A percentile compares a stretch with the other conserved stretches of the same genome.
Evolutionary conservation across 805 yeast genomes (phyloP).

Genomic region (Candida chauliodis): DNA sequence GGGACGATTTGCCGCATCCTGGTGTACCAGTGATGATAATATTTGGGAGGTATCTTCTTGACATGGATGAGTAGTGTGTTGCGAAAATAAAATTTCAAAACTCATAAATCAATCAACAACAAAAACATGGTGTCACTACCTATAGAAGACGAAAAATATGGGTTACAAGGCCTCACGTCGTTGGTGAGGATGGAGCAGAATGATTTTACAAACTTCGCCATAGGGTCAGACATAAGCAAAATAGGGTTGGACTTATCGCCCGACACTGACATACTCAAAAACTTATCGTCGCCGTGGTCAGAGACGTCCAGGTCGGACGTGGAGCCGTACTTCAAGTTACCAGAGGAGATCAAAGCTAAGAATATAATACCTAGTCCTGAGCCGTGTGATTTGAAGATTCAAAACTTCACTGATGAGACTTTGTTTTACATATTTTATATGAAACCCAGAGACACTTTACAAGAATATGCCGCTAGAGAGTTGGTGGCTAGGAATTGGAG

Average conservation of each 20-base stretch:
- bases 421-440: slow-evolving; percentile 90
- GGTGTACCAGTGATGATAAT: slow-evolving; percentile 95
- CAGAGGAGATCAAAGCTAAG: slow-evolving; percentile 38
- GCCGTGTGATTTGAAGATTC: slow-evolving; percentile 48
- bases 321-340: slow-evolving; percentile 74
- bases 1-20: slow-evolving; percentile 83
- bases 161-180: slow-evolving; percentile 60
- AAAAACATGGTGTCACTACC: slow-evolving; percentile 15
- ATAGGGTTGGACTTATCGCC: slow-evolving; percentile 58
- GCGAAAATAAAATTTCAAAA: not conserved
- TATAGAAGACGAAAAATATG: slow-evolving; percentile 44
- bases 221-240: slow-evolving; percentile 71
- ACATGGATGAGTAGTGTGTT: slow-evolving; percentile 16
- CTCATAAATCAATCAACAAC: too few relatives aligned
- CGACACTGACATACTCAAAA: slow-evolving; percentile 50
- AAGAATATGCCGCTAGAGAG: slow-evolving; percentile 91
- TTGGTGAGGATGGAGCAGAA: slow-evolving; percentile 59
- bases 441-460: slow-evolving; percentile 87
- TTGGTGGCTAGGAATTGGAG: slow-evolving; percentile 93
- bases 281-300: slow-evolving; percentile 91
- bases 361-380: slow-evolving; percentile 38
- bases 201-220: slow-evolving; percentile 62
- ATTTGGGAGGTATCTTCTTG: slow-evolving; percentile 53
- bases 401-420: slow-evolving; percentile 82
- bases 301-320: slow-evolving; percentile 89